Evolutionary conservation across 139 green algal species (phyloP), one percentile per base, ranked within the genome.

Genomic region (Eudorina sp.): DNA sequence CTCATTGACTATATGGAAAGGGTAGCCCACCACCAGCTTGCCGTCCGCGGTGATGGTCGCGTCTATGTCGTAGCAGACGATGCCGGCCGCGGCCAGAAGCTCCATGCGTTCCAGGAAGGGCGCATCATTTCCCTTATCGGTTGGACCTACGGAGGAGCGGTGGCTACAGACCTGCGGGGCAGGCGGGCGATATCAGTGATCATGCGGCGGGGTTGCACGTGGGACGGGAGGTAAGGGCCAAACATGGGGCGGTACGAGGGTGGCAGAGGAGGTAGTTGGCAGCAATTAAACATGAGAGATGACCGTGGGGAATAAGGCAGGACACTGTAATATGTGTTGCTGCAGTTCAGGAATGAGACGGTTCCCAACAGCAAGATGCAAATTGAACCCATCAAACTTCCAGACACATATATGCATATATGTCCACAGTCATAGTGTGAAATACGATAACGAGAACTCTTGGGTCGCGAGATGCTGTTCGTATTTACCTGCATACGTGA

Each of bases 121-220:
- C 77, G 21, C 0, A 1, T 58, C 53, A 0, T 40, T 29, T 38
- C 23, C 34, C 23, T 62, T 40, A 27, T 55, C 77, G 5, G 7
- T 55, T 3, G 23, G 34, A 36, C 53, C 53, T 38, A 73, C 21
- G 3, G 53, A 40, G 38, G 53, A 25, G 38, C 77, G 77, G 55
- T 84, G 77, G 53, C 77, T 84, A 53, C 77, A 84, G 19, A 84
- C 38, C 77, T 84, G 76, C n/a, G 62, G 27, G 58, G 23, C 23
- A 21, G 62, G 62, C 27, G 62, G 31, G 6, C n/a, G n/a, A n/a
- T n/a, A n/a, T n/a, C n/a, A n/a, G n/a, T n/a, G 51, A 13, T 16
- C 51, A 60, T 13, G 16, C 16, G 51, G 16, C 51, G 13, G 51
- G 51, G 51, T 13, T 60, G 51, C 14, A 60, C 14, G 13, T 13